Percentiles rank a stretch among this genome's conserved stretches.
These are phyloP conservation scores for Lichenothelia convexa DNA, from an alignment of 495 filamentous ascomycete genomes.

Conservation along the genomic window DNA sequence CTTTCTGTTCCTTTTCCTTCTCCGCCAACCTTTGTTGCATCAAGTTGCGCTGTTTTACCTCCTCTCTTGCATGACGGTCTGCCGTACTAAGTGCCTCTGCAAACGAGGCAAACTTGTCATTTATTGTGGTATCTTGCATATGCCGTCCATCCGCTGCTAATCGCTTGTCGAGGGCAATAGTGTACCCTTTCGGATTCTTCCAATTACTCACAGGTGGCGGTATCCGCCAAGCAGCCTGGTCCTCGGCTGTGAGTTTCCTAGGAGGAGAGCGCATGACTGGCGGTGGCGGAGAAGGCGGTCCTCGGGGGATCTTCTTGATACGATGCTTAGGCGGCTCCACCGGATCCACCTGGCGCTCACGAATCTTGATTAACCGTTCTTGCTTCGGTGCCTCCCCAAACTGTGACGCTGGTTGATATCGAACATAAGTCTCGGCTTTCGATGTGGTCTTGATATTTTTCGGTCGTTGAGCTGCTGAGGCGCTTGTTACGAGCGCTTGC, in stretches of 20 bases:
- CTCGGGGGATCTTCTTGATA: conserved; percentile 92
- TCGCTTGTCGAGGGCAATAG: conserved; percentile 88
- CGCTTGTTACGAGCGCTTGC: conserved; percentile 61
- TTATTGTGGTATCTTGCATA: conserved; percentile 87
- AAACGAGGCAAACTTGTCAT: conserved; percentile 97
- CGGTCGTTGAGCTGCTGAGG: conserved; percentile 80
- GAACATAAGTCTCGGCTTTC: conserved; percentile 79
- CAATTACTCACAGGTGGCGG: conserved; percentile 91
- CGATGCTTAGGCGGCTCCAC: conserved; percentile 99
- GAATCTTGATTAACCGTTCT: conserved; percentile 96
- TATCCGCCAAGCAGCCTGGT: conserved; percentile 94
- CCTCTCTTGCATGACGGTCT: conserved; percentile 85
- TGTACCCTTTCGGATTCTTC: conserved; percentile 99
- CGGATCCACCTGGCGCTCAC: conserved; percentile 82
- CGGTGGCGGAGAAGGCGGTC: conserved; percentile 79
- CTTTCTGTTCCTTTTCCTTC: conserved; percentile 85
- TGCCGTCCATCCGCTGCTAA: conserved; percentile 89
- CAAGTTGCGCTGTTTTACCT: conserved; percentile 74
- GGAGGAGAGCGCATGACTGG: conserved; percentile 93
- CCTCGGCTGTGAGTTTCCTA: conserved; percentile 85
- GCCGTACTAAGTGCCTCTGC: conserved; percentile 86
- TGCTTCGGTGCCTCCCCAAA: conserved; percentile 88
- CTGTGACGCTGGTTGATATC: conserved; percentile 89
- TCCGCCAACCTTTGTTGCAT: conserved; percentile 97
- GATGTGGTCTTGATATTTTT: conserved; percentile 71